These are phyloP conservation scores for Casuarina glauca DNA, from an alignment of 306 rosid genomes.

Conservation along the genomic window DNA sequence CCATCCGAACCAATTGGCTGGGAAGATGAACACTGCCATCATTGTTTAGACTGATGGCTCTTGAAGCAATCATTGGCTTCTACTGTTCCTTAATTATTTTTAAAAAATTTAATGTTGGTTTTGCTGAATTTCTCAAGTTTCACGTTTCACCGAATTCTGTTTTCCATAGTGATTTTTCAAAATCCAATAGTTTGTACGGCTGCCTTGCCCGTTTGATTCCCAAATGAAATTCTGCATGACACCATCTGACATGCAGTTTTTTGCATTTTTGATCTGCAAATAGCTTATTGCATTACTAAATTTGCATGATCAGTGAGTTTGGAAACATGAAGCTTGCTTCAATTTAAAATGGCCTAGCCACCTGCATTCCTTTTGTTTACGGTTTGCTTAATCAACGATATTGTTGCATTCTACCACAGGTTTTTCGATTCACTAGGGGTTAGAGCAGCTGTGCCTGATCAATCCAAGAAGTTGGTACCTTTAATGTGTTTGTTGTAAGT, in stretches of 20 bases:
- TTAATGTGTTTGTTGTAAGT: conserved; percentile 20
- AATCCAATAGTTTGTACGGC: not conserved
- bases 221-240: not conserved
- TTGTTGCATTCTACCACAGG: conserved; percentile 27
- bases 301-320: not conserved
- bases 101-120: not conserved
- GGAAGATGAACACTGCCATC: not conserved
- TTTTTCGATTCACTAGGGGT: conserved; percentile 19
- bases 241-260: not conserved
- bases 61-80: not conserved
- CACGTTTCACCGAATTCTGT: not conserved
- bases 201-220: conserved; percentile 7
- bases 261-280: not conserved
- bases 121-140: not conserved
- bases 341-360: not conserved
- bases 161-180: not conserved
- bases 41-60: not conserved
- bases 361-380: conserved; percentile 17
- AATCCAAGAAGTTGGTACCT: not conserved
- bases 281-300: not conserved
- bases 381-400: not conserved
- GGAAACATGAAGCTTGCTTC: not conserved
- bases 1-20: not conserved
- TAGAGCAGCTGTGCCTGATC: conserved; percentile 5
- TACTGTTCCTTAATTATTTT: not conserved